Percentiles rank a stretch among this genome's conserved stretches.
Conservation (phyloP, 148 eudicot species). For the Dysphania ambrosioides region DNA sequence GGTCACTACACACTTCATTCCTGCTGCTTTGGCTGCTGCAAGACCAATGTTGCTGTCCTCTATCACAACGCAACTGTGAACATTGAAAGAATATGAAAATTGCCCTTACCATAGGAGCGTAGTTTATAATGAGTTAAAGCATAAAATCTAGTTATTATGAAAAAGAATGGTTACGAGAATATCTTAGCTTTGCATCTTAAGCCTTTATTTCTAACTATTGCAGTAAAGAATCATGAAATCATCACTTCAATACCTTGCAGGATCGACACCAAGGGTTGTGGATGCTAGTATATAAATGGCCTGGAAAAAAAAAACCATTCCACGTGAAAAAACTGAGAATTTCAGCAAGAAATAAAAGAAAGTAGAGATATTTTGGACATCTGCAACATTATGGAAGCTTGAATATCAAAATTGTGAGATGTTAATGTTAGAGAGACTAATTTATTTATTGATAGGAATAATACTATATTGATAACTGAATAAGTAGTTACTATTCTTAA, state of each 20-base stretch:
- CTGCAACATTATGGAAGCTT: background rate
- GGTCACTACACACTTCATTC: conserved; percentile 93
- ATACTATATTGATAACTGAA: no score
- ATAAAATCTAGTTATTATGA: background rate
- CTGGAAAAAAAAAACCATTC: conserved; percentile 38
- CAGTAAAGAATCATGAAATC: background rate
- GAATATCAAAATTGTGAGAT: background rate
- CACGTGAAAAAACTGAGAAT: no score
- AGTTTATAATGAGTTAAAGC: background rate
- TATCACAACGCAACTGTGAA: conserved; percentile 76
- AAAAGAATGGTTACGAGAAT: background rate
- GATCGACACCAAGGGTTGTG: conserved; percentile 76
- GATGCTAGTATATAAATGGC: conserved; percentile 89
- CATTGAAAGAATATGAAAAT: background rate
- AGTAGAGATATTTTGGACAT: background rate
- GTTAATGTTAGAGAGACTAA: no score
- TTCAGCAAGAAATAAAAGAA: background rate
- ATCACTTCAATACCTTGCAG: conserved; percentile 59
- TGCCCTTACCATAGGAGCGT: background rate
- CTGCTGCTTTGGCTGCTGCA: conserved; percentile 98
- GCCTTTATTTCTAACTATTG: background rate
- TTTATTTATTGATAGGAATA: no score
- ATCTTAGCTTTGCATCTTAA: background rate
- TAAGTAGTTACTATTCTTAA: no score
- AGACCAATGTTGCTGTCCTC: conserved; percentile 97